phyloP scores from a whole-genome alignment of 2,329 filamentous ascomycete genomes.

The Zasmidium citrigriseum region DNA sequence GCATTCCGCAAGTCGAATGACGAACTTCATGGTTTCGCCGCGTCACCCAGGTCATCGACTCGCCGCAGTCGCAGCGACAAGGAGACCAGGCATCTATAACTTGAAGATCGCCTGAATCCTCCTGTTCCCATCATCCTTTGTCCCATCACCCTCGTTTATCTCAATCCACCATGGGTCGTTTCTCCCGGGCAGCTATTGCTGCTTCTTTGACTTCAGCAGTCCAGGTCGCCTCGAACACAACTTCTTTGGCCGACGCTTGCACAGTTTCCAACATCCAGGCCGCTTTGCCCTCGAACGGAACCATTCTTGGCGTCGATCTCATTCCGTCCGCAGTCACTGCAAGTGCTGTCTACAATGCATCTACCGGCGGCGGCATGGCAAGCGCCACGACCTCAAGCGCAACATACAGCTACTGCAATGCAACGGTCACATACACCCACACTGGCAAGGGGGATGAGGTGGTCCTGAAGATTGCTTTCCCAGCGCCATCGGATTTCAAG shows the following conservation, averaged over 20 bases:
- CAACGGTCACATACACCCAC: slow-evolving; percentile 19
- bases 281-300: slow-evolving; percentile 19
- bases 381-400: slow-evolving; percentile 45
- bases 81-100: not conserved
- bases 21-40: not conserved
- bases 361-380: slow-evolving; percentile 30
- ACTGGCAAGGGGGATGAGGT: slow-evolving; percentile 32
- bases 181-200: not conserved
- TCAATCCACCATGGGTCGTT: not conserved
- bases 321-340: slow-evolving; percentile 42
- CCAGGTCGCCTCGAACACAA: slow-evolving; percentile 2
- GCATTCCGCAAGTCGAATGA: not conserved
- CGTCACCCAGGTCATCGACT: not conserved
- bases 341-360: slow-evolving; percentile 37
- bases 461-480: slow-evolving; percentile 30
- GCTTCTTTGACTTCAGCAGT: not conserved
- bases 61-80: not conserved
- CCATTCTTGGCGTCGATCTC: slow-evolving; percentile 37
- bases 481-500: slow-evolving; percentile 46
- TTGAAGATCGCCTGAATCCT: not conserved
- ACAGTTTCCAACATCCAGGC: slow-evolving; percentile 19
- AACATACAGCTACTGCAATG: slow-evolving; percentile 21
- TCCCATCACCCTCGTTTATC: not conserved
- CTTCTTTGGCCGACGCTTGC: slow-evolving; percentile 21
- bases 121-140: not conserved